These are phyloP conservation scores for Pascua sp. DNA, from an alignment of 1,284 basidiomycete genomes.

Conservation along the genomic window DNA sequence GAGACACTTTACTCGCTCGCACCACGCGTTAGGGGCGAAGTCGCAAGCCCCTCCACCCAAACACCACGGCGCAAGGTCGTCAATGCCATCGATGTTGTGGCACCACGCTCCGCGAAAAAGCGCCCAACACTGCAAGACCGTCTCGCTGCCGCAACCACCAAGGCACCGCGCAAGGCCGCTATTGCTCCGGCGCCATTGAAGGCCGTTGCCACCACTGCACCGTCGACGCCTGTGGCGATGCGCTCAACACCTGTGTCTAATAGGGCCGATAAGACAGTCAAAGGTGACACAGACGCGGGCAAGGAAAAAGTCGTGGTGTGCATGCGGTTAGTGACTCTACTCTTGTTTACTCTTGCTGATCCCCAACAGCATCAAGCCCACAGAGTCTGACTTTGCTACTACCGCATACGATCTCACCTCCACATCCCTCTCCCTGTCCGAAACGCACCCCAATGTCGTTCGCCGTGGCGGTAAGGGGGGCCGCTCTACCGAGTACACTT, in stretches of 20 bases:
- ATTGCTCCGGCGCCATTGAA: neutral
- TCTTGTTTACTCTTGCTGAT: slow-evolving; percentile 1
- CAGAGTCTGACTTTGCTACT: slow-evolving; percentile 29
- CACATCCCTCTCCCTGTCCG: slow-evolving; percentile 37
- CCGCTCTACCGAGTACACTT: slow-evolving; percentile 44
- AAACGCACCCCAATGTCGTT: slow-evolving; percentile 45
- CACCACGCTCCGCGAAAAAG: slow-evolving; percentile 20
- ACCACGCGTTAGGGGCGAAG: neutral
- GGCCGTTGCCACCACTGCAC: neutral
- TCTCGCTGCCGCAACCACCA: slow-evolving; percentile 11
- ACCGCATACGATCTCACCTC: slow-evolving; percentile 40
- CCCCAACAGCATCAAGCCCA: slow-evolving; percentile 41
- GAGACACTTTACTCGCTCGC: neutral
- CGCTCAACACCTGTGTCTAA: neutral
- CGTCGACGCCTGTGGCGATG: neutral
- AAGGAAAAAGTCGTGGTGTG: slow-evolving; percentile 47
- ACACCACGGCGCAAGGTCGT: slow-evolving; percentile 16
- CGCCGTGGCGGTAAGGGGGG: slow-evolving; percentile 48
- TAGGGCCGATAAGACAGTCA: neutral
- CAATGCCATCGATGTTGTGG: slow-evolving; percentile 14
- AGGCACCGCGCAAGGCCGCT: slow-evolving; percentile 10
- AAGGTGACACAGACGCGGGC: neutral
- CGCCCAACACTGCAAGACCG: slow-evolving; percentile 30
- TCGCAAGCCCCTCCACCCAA: neutral
- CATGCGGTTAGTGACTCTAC: slow-evolving; percentile 35